Evolutionary conservation across 2,329 filamentous ascomycete species (phyloP), one percentile per base, ranked within the genome.

Genomic region (Cladosporium sp.): DNA sequence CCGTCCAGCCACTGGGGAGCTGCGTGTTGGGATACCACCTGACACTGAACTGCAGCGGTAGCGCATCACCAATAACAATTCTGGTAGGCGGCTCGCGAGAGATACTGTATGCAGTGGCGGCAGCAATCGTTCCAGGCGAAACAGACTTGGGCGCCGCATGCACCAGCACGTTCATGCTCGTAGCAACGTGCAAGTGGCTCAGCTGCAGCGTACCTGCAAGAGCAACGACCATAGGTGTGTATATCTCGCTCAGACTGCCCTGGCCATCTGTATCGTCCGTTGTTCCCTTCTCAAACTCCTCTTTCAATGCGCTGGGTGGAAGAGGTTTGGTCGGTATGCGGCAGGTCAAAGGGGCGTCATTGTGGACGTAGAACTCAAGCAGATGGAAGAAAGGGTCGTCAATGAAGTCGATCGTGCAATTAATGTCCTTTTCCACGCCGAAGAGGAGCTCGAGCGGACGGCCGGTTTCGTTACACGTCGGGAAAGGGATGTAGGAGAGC

Each of bases 291-390:
- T 62, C 61, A 39, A 54, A 62, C 36, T 64, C 56, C n/a, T 63
- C 56, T 52, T 66, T 54, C 55, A 63, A 19, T 35, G 69, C 67
- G 16, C 63, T 62, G 8, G 69, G 64, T 1, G 70, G 64, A 1
- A 81, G 70, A 0, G 92, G 92, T 7, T 85, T 83, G 0, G 88
- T 82, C 22, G 92, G 89, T 12, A 97, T 81, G 46, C 93, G 91
- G 70, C 93, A 98, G 49, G 89, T 84, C 43, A 97, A 78, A 8
- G 93, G 93, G 15, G 90, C 91, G 71, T 98, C 93, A 73, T 86
- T 90, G 77, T 97, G 93, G 68, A 97, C 85, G 78, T 97, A 97
- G 78, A 96, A 97, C 73, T 97, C 88, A 73, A 92, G 84, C 45
- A 92, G 79, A 71, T 93, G 88, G 76, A 89, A 93, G 76, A 91